Evolutionary conservation across 1,284 basidiomycete species (phyloP).

Genomic region (Fomitopsis schrenkii): DNA sequence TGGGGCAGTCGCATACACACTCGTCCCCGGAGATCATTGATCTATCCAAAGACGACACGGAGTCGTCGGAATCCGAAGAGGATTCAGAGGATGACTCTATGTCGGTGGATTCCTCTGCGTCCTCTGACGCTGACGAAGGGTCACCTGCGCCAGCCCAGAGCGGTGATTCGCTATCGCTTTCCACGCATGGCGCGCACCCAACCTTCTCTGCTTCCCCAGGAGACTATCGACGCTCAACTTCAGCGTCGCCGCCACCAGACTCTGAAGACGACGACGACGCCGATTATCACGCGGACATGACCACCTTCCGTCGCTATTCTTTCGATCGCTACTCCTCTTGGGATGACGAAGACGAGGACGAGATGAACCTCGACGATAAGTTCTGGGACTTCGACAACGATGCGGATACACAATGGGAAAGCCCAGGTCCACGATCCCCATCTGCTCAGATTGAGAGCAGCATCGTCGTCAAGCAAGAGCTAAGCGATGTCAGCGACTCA

Average conservation of each 20-base stretch:
- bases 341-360: conserved; percentile 16
- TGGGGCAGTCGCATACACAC: conserved; percentile 13
- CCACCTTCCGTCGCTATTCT: conserved; percentile 31
- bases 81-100: conserved; percentile 18
- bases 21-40: conserved; percentile 33
- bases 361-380: conserved; percentile 28
- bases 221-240: conserved; percentile 48
- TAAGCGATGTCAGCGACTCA: conserved; percentile 53
- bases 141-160: conserved; percentile 17
- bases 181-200: conserved; percentile 31
- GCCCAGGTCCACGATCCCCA: conserved; percentile 55
- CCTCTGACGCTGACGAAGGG: conserved; percentile 15
- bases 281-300: conserved; percentile 36
- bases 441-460: conserved; percentile 35
- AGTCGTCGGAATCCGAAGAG: conserved; percentile 7
- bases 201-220: conserved; percentile 17
- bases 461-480: conserved; percentile 54
- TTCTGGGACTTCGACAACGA: conserved; percentile 35
- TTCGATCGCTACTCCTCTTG: conserved; percentile 11
- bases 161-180: conserved; percentile 23
- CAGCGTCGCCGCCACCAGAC: conserved; percentile 61
- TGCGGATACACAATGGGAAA: conserved; percentile 50
- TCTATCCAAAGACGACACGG: conserved; percentile 33
- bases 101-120: conserved; percentile 21
- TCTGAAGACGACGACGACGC: conserved; percentile 58